Base-by-base conservation (phyloP, 1,284 basidiomycete species). In the Neonothopanus nambi region DNA sequence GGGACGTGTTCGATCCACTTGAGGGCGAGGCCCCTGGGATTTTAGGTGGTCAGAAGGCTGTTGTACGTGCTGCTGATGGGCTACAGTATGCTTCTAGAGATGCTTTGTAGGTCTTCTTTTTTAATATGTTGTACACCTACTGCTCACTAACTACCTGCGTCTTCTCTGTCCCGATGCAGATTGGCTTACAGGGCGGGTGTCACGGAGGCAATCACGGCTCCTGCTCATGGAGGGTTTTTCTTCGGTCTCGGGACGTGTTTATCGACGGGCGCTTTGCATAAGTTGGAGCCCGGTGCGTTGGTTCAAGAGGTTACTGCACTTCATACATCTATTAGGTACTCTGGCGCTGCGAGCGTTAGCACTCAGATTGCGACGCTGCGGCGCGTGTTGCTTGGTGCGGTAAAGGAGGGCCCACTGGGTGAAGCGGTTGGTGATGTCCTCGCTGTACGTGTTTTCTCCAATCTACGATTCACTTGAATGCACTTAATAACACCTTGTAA, bases 11-110 rank as follows among this genome's bases (percentile, higher is more conserved):
- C 38, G 85, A 88, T 59, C 77, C 79, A 2, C 61, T 88, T 18
- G 56, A 65, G 13, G 65, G 65, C 35, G 58, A 63, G 17, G 65
- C 80, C 5, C 83, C 85, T 0, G 57, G 62, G 8, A 61, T 85
- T 30, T 55, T 85, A 1, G 83, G 81, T 28, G 73, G 79, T 9
- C 67, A 83, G 39, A 76, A 74, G 21, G 66, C 82, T 1, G 70
- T 91, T 20, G 71, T 82, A 7, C 80, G 78, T 38, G 92, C 87
- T 3, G 80, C 78, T 11, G 91, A 94, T 63, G 92, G 91, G 0
- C 76, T 93, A 15, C 73, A 81, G 54, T 93, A 86, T 64, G 83
- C 76, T 2, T 84, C 82, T 41, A 80, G 91, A 17, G 80, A 91
- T 68, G 81, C 85, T 28, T 73, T 91, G 89, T 89, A 64, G 61